Conservation (phyloP, 2,329 filamentous ascomycete species). For the Myriosclerotinia curreyana region DNA sequence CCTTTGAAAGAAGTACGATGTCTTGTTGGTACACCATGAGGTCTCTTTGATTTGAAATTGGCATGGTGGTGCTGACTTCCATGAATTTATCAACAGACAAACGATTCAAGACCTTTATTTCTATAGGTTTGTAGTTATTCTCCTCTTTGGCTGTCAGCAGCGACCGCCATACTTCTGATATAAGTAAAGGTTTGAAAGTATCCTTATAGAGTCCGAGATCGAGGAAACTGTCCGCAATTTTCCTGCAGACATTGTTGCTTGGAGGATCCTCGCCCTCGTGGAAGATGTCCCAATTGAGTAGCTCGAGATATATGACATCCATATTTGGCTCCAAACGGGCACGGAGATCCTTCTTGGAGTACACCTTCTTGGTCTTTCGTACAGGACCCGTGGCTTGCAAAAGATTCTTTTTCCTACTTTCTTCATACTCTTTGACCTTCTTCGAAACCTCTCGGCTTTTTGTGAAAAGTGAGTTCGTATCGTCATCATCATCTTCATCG, state of each 20-base stretch:
- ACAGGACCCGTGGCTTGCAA: slow-evolving; percentile 64
- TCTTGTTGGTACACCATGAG: slow-evolving; percentile 77
- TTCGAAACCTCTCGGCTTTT: slow-evolving; percentile 43
- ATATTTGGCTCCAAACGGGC: slow-evolving; percentile 89
- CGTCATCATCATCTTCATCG: slow-evolving; percentile 56
- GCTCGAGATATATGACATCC: slow-evolving; percentile 76
- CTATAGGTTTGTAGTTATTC: slow-evolving; percentile 73
- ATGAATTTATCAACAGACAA: slow-evolving; percentile 90
- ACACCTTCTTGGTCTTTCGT: slow-evolving; percentile 75
- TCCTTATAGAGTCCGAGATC: slow-evolving; percentile 77
- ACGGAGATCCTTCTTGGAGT: slow-evolving; percentile 89
- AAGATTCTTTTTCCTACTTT: slow-evolving; percentile 49
- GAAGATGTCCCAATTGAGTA: slow-evolving; percentile 94
- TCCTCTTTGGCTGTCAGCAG: slow-evolving; percentile 91
- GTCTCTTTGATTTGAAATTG: slow-evolving; percentile 66
- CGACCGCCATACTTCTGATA: slow-evolving; percentile 93
- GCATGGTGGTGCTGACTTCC: slow-evolving; percentile 83
- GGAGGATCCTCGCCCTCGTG: slow-evolving; percentile 84
- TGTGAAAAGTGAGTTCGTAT: slow-evolving; percentile 45
- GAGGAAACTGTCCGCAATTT: slow-evolving; percentile 74
- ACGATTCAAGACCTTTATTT: slow-evolving; percentile 82
- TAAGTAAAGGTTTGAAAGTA: slow-evolving; percentile 85
- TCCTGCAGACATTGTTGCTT: slow-evolving; percentile 66
- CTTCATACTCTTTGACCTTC: slow-evolving; percentile 44
- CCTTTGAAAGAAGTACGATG: slow-evolving; percentile 79